phyloP scores from a whole-genome alignment of 1,284 basidiomycete species.

The Phlebopus sp. region DNA sequence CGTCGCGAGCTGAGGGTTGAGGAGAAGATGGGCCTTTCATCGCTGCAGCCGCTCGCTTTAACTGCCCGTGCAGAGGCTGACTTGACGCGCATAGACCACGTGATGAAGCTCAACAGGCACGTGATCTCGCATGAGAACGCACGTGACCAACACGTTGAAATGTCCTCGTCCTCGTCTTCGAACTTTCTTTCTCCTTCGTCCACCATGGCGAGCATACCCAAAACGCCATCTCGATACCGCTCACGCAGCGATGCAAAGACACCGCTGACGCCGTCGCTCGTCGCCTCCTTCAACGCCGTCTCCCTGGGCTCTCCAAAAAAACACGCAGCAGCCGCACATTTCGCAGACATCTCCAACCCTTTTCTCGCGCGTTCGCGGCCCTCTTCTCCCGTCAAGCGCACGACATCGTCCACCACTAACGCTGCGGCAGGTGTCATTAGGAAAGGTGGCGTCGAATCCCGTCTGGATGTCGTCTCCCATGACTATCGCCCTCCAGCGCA shows the following conservation, averaged over 20 bases:
- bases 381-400: constrained; percentile 61
- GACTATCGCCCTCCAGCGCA: constrained; percentile 45
- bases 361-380: constrained; percentile 57
- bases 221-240: constrained; percentile 64
- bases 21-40: too few species aligned
- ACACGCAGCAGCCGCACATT: constrained; percentile 29
- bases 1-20: too few species aligned
- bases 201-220: constrained; percentile 38
- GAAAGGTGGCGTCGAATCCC: constrained; percentile 72
- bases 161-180: neutral
- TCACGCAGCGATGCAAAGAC: constrained; percentile 70
- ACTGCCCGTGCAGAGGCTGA: constrained; percentile 20
- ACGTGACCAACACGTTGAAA: constrained; percentile 19
- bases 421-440: constrained; percentile 66
- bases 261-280: constrained; percentile 65
- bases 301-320: constrained; percentile 46
- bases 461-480: constrained; percentile 66
- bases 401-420: constrained; percentile 49
- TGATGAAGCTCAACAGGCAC: neutral
- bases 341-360: constrained; percentile 56
- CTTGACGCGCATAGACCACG: constrained; percentile 1
- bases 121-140: neutral
- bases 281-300: constrained; percentile 53
- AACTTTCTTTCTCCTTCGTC: neutral
- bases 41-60: neutral